Conservation (phyloP, 805 yeast genomes). For the Nakazawaea siamensis region DNA sequence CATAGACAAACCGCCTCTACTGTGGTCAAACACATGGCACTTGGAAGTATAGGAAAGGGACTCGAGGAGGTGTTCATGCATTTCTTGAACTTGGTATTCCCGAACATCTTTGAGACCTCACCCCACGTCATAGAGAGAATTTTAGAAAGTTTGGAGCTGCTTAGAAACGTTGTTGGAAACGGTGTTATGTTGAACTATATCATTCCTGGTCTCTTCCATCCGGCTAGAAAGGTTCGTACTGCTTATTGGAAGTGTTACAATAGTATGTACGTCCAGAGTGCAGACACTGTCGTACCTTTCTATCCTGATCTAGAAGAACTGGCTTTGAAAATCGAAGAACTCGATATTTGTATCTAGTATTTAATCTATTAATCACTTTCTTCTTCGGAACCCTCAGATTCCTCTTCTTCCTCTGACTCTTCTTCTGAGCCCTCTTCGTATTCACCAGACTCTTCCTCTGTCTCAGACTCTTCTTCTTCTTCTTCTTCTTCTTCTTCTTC, state of each 20-base stretch:
- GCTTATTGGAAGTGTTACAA: slow-evolving; percentile 87
- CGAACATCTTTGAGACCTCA: slow-evolving; percentile 88
- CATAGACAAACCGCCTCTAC: slow-evolving; percentile 95
- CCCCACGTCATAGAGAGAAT: slow-evolving; percentile 89
- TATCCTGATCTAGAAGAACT: slow-evolving; percentile 54
- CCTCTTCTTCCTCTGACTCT: slow-evolving; percentile 18
- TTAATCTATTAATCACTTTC: neutral
- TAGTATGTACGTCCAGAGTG: slow-evolving; percentile 60
- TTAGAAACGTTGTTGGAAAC: slow-evolving; percentile 65
- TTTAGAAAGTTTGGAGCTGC: slow-evolving; percentile 68
- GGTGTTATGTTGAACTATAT: slow-evolving; percentile 69
- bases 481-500: slow-evolving; percentile 21
- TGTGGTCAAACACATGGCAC: slow-evolving; percentile 72
- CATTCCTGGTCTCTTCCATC: slow-evolving; percentile 88
- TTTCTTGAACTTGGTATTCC: slow-evolving; percentile 70
- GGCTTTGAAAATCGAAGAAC: slow-evolving; percentile 28
- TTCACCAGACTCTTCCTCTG: slow-evolving; percentile 19
- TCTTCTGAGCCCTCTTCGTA: slow-evolving; percentile 24
- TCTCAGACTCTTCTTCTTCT: slow-evolving; percentile 19
- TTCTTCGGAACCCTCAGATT: slow-evolving; percentile 9
- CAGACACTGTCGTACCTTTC: slow-evolving; percentile 74
- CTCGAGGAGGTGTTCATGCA: slow-evolving; percentile 80
- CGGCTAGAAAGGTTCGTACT: slow-evolving; percentile 77
- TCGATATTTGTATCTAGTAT: slow-evolving; percentile 14
- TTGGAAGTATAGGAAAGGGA: slow-evolving; percentile 69